A percentile compares a stretch with the other conserved stretches of the same genome.
These are phyloP conservation scores for Zygoascus ofunaensis DNA, from an alignment of 805 yeast species.

Conservation along the genomic window DNA sequence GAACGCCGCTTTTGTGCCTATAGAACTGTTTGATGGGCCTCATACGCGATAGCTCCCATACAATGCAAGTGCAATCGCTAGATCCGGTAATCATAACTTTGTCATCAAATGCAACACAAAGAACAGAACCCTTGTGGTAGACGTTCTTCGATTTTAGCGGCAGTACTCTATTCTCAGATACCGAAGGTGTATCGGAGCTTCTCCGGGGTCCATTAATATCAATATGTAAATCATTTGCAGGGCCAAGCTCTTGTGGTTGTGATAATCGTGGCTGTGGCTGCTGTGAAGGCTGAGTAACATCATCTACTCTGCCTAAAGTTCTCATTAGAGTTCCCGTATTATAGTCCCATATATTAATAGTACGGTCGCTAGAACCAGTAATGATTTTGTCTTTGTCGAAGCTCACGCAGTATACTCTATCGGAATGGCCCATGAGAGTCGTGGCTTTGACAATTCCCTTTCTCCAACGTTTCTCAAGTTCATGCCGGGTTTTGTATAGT, in stretches of 20 bases:
- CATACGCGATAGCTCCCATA: conserved; percentile 24
- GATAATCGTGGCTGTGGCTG: not conserved
- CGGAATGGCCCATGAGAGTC: conserved; percentile 55
- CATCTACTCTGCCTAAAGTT: conserved; percentile 13
- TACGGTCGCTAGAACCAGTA: conserved; percentile 57
- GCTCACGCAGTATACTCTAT: conserved; percentile 75
- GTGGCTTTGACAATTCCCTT: conserved; percentile 16
- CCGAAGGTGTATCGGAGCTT: not conserved
- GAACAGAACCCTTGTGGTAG: conserved; percentile 26
- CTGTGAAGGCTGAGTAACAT: not conserved
- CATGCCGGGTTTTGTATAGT: conserved; percentile 18
- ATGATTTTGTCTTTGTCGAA: conserved; percentile 60
- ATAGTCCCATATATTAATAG: conserved; percentile 30
- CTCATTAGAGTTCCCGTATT: conserved; percentile 15
- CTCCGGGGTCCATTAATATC: not conserved
- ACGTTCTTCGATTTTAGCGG: not conserved
- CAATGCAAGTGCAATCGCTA: conserved; percentile 25
- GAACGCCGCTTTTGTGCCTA: conserved; percentile 24
- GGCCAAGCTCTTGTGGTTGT: too few species aligned
- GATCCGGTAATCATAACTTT: conserved; percentile 28
- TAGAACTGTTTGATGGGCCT: conserved; percentile 19
- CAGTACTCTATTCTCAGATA: not conserved
- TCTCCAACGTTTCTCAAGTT: conserved; percentile 24
- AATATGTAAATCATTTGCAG: not conserved
- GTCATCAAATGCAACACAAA: conserved; percentile 25